phyloP scores from a whole-genome alignment of 2,329 filamentous ascomycete species.

The Neurospora sp. region DNA sequence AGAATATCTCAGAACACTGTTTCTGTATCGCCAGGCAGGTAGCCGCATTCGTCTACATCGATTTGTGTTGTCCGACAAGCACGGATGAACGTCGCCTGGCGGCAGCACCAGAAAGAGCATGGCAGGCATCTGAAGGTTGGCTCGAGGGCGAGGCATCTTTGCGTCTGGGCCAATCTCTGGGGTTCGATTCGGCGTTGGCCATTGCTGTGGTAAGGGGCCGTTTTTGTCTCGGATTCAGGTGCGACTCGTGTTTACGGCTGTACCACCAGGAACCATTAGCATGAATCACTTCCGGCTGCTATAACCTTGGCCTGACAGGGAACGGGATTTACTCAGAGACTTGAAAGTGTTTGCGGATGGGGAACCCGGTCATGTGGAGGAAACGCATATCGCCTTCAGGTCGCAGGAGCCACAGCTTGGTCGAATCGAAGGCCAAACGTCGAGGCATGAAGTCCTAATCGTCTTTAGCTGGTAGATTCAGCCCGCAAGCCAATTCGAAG shows the following conservation, averaged over 20 bases:
- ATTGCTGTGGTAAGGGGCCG: neutral
- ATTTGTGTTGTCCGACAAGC: neutral
- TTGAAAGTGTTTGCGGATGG: neutral
- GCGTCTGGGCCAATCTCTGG: neutral
- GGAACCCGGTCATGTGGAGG: neutral
- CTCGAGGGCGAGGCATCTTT: neutral
- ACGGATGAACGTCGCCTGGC: neutral
- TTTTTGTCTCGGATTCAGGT: neutral
- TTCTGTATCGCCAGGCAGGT: neutral
- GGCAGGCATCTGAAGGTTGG: neutral
- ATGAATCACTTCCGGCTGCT: neutral
- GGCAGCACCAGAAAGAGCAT: neutral
- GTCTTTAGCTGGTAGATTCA: neutral
- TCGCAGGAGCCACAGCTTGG: neutral
- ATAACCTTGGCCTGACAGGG: neutral
- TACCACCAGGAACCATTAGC: neutral
- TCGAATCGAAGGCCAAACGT: neutral
- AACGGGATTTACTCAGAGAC: neutral
- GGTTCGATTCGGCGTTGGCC: neutral
- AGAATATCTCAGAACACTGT: neutral
- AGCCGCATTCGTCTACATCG: neutral
- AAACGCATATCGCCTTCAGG: neutral
- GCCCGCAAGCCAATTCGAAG: neutral
- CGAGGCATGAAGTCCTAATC: neutral
- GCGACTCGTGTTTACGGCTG: neutral